A percentile compares a stretch with the other conserved stretches of the same genome.
Conservation (phyloP, 2,329 filamentous ascomycete genomes). For the Trichophyton schoenleinii region DNA sequence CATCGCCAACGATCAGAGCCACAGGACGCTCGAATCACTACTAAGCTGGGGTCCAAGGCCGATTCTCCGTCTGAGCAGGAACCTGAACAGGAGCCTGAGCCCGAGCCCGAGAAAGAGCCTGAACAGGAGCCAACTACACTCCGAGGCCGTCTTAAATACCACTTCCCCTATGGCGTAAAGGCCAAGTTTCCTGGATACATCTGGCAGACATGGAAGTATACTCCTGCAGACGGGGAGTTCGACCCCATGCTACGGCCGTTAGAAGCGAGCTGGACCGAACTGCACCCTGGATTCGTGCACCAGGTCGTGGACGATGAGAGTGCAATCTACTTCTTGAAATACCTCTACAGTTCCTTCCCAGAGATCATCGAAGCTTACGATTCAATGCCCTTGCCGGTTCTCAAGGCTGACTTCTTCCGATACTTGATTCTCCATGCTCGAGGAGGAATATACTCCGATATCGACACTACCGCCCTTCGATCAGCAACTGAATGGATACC, state of each 20-base stretch:
- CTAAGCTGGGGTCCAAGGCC: conserved; percentile 21
- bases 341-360: conserved; percentile 74
- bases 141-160: conserved; percentile 72
- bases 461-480: conserved; percentile 77
- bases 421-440: conserved; percentile 64
- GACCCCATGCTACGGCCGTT: conserved; percentile 59
- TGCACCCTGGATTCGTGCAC: conserved; percentile 85
- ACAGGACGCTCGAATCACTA: neutral
- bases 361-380: conserved; percentile 68
- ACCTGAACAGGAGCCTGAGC: conserved; percentile 27
- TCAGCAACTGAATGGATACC: conserved; percentile 84
- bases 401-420: conserved; percentile 68
- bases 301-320: conserved; percentile 92
- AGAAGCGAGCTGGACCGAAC: conserved; percentile 78
- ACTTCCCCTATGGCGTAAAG: conserved; percentile 84
- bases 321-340: conserved; percentile 64
- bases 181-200: conserved; percentile 91
- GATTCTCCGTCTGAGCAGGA: conserved; percentile 29
- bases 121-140: conserved; percentile 48
- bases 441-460: conserved; percentile 77
- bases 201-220: conserved; percentile 97
- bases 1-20: neutral
- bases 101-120: neutral
- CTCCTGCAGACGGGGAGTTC: conserved; percentile 65
- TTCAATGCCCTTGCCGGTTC: conserved; percentile 57